phyloP scores from a whole-genome alignment of 2,329 filamentous ascomycete genomes.

The Cladosporium austrohemisphaericum region DNA sequence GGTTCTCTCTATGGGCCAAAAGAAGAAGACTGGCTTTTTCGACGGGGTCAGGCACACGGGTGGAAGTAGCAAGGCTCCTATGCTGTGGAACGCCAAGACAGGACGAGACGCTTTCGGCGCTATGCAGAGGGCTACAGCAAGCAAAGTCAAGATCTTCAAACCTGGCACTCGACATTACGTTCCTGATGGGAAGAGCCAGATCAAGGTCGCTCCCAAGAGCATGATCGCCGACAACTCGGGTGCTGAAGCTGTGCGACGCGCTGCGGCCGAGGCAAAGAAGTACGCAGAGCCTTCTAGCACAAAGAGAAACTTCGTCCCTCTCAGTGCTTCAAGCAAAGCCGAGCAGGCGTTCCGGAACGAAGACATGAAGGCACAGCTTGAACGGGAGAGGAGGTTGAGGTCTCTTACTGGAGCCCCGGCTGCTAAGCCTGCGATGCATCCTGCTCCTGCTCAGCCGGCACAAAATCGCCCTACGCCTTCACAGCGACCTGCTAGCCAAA shows the following conservation, averaged over 20 bases:
- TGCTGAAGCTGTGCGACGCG: constrained; percentile 4
- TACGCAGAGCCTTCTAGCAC: background rate
- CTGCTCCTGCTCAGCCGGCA: background rate
- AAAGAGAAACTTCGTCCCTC: background rate
- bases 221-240: constrained; percentile 9
- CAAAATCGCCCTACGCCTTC: background rate
- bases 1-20: constrained; percentile 19
- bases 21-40: constrained; percentile 18
- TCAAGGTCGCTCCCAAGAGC: constrained; percentile 9
- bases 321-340: background rate
- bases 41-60: constrained; percentile 18
- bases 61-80: background rate
- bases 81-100: constrained; percentile 10
- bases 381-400: constrained; percentile 6
- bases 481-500: background rate
- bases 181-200: constrained; percentile 7
- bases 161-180: background rate
- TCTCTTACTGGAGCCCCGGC: background rate
- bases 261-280: constrained; percentile 11
- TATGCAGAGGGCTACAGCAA: constrained; percentile 8
- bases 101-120: constrained; percentile 8
- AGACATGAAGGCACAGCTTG: background rate
- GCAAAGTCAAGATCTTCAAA: constrained; percentile 1
- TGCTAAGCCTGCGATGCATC: background rate
- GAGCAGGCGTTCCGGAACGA: constrained; percentile 6